Conservation (phyloP, 768 basidiomycete species). For the Butyriboletus loyo region DNA sequence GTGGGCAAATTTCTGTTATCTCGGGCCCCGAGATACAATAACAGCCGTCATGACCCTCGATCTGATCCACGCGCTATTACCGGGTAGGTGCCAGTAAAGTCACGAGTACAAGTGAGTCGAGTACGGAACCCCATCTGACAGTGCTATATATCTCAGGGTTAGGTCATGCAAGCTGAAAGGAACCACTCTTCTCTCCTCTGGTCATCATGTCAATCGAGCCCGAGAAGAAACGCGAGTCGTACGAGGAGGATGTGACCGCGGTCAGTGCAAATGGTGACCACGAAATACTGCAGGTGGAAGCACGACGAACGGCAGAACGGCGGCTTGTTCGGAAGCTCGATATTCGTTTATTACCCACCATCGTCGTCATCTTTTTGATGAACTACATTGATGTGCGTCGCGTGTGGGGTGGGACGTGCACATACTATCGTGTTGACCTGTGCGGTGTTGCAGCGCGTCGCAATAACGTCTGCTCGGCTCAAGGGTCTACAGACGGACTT, state of each 20-base stretch:
- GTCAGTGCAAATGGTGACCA: background rate
- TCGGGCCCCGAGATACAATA: background rate
- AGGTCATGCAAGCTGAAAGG: background rate
- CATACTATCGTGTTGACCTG: background rate
- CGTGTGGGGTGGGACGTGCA: background rate
- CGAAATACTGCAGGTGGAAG: background rate
- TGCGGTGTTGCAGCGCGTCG: constrained; percentile 39
- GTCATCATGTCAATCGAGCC: constrained; percentile 10
- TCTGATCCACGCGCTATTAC: background rate
- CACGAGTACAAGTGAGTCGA: background rate
- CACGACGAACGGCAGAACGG: constrained; percentile 13
- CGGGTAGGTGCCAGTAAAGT: background rate
- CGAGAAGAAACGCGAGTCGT: constrained; percentile 17
- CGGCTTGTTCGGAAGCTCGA: constrained; percentile 56
- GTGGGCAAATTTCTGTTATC: background rate
- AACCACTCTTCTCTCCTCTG: background rate
- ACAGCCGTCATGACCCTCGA: background rate
- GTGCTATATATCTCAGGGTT: background rate
- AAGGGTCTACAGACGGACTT: constrained; percentile 51
- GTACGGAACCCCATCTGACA: background rate
- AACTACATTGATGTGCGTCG: constrained; percentile 61
- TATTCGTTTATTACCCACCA: constrained; percentile 50
- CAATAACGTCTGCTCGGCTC: constrained; percentile 48
- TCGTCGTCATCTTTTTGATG: constrained; percentile 60
- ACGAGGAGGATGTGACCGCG: background rate